These are phyloP conservation scores for Chloromonas sp. DNA, from an alignment of 163 green algal species.

Conservation along the genomic window DNA sequence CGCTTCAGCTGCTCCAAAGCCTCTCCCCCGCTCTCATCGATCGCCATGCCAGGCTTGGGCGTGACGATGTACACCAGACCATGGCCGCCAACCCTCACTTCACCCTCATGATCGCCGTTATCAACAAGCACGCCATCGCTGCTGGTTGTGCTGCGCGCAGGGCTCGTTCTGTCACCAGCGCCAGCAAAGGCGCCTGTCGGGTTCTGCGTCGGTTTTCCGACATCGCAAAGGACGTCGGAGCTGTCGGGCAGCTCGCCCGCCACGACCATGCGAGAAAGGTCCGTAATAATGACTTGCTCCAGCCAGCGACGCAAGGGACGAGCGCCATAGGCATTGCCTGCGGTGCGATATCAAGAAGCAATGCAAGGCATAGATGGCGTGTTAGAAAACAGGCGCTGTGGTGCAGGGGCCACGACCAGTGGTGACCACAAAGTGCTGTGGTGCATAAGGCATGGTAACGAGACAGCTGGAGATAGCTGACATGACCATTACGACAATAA, in stretches of 20 bases:
- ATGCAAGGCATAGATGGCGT: not conserved
- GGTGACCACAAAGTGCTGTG: not conserved
- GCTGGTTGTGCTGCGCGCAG: not conserved
- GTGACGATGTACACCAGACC: too few species aligned
- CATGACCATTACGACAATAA: too few species aligned
- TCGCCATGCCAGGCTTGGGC: too few species aligned
- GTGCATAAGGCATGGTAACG: not conserved
- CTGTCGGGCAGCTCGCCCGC: not conserved
- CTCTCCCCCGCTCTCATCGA: too few species aligned
- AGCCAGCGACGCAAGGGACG: constrained; percentile 85
- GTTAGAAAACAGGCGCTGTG: too few species aligned
- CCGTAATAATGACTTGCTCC: constrained; percentile 81
- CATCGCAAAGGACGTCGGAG: not conserved
- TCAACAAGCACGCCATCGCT: too few species aligned
- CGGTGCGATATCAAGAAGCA: constrained; percentile 34
- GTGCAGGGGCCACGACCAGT: not conserved
- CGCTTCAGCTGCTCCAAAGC: too few species aligned
- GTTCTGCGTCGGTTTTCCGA: not conserved
- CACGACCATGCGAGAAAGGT: constrained; percentile 80
- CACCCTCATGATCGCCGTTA: too few species aligned
- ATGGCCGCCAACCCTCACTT: too few species aligned
- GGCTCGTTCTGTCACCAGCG: too few species aligned
- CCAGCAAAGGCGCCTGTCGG: too few species aligned
- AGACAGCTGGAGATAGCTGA: too few species aligned
- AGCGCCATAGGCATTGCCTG: constrained; percentile 64